Conservation (phyloP, 257 asterid species). For the Primulina tabacum region DNA sequence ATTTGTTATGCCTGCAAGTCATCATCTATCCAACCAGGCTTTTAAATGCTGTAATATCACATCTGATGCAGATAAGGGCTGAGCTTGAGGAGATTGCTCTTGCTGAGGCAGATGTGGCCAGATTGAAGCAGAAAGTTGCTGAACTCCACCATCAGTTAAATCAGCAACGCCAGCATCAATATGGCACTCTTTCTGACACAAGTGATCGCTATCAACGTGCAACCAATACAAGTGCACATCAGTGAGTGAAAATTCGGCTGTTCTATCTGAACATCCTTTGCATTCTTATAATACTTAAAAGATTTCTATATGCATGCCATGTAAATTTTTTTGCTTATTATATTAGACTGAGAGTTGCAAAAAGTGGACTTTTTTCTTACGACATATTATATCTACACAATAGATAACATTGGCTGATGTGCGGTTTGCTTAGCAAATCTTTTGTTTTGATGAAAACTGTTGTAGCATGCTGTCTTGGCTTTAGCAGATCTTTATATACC, state of each 20-base stretch:
- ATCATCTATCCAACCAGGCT: conserved; percentile 7
- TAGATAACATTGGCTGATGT: neutral
- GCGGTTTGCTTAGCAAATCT: conserved; percentile 1
- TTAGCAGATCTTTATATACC: conserved; percentile 2
- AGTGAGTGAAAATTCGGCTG: conserved; percentile 43
- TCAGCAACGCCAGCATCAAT: conserved; percentile 93
- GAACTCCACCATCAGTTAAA: conserved; percentile 93
- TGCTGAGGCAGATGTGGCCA: conserved; percentile 96
- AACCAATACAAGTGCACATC: conserved; percentile 51
- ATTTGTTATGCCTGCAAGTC: conserved; percentile 16
- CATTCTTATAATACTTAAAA: neutral
- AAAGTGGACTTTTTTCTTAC: neutral
- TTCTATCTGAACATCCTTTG: neutral
- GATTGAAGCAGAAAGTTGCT: conserved; percentile 95
- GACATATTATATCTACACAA: neutral
- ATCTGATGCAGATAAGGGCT: conserved; percentile 69
- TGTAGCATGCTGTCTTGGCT: conserved; percentile 13
- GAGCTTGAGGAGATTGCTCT: conserved; percentile 99
- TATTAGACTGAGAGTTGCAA: neutral
- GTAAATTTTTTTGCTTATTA: neutral
- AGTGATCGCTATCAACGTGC: conserved; percentile 58
- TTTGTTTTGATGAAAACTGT: neutral
- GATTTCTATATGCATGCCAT: conserved; percentile 10
- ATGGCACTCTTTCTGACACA: conserved; percentile 71
- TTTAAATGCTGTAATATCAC: conserved; percentile 24